These are phyloP conservation scores for Didymella segeticola DNA, from an alignment of 2,329 filamentous ascomycete species.

Conservation along the genomic window DNA sequence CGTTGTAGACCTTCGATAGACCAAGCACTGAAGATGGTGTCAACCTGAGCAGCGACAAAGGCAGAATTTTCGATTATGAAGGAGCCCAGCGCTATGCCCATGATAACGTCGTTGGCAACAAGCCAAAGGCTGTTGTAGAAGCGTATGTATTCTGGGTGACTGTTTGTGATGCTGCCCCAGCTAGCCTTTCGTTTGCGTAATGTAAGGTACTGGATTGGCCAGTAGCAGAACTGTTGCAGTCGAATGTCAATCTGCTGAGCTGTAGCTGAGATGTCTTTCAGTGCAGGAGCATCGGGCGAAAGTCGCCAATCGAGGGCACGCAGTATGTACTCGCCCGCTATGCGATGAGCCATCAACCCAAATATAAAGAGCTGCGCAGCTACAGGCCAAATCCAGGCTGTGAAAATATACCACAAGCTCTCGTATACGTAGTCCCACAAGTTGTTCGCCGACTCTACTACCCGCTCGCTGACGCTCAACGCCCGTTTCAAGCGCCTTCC, in stretches of 20 bases:
- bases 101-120: slow-evolving; percentile 97
- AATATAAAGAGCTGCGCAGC: slow-evolving; percentile 76
- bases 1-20: slow-evolving; percentile 86
- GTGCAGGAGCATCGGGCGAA: slow-evolving; percentile 74
- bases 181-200: slow-evolving; percentile 87
- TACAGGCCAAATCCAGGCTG: slow-evolving; percentile 78
- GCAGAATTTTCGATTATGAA: slow-evolving; percentile 96
- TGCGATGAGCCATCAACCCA: slow-evolving; percentile 77
- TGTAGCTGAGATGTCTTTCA: slow-evolving; percentile 95
- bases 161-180: slow-evolving; percentile 95
- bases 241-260: slow-evolving; percentile 98
- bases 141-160: slow-evolving; percentile 95
- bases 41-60: slow-evolving; percentile 82
- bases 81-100: slow-evolving; percentile 92
- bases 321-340: slow-evolving; percentile 80
- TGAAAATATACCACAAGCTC: slow-evolving; percentile 73
- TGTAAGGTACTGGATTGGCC: slow-evolving; percentile 95
- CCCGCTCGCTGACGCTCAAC: slow-evolving; percentile 90
- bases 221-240: slow-evolving; percentile 97
- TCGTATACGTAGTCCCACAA: slow-evolving; percentile 77
- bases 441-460: slow-evolving; percentile 91
- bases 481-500: slow-evolving; percentile 81
- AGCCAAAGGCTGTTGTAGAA: slow-evolving; percentile 99
- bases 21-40: slow-evolving; percentile 76
- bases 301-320: slow-evolving; percentile 84